phyloP scores from a whole-genome alignment of 768 basidiomycete genomes.

The Amanita polypyramis region DNA sequence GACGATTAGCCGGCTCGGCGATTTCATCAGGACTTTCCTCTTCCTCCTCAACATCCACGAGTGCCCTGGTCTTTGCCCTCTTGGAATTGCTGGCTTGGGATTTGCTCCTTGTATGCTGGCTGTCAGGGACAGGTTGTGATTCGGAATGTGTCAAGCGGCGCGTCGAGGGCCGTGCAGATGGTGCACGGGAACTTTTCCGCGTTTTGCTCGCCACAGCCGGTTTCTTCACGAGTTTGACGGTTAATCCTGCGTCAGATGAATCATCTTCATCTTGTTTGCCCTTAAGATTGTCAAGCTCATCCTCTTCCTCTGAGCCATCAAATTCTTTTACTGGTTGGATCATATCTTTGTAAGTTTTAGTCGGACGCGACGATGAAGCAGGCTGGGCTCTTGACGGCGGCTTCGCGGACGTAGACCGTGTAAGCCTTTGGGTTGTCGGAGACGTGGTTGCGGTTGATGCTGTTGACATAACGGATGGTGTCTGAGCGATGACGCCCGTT shows the following conservation, averaged over 20 bases:
- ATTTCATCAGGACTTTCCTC: conserved; percentile 4
- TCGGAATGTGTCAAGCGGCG: neutral
- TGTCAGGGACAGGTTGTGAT: conserved; percentile 11
- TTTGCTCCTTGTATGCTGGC: neutral
- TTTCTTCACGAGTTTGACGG: neutral
- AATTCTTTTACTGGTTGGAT: neutral
- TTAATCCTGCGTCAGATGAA: neutral
- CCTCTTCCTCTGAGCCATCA: neutral
- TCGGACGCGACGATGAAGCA: neutral
- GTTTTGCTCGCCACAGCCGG: neutral
- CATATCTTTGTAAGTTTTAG: neutral
- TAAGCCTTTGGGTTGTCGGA: conserved; percentile 13
- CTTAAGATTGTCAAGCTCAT: neutral
- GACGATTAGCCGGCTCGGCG: neutral
- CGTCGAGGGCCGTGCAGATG: conserved; percentile 6
- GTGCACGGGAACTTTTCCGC: conserved; percentile 3
- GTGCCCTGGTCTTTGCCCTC: neutral
- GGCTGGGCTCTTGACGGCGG: conserved; percentile 18
- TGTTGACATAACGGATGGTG: neutral
- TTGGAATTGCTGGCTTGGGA: neutral
- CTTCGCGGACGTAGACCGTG: conserved; percentile 17
- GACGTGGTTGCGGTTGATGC: neutral
- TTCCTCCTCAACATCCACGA: conserved; percentile 17
- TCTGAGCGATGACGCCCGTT: conserved; percentile 8
- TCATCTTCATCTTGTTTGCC: neutral